Evolutionary conservation across 306 rosid species (phyloP).

Genomic region (Castanea sativa): DNA sequence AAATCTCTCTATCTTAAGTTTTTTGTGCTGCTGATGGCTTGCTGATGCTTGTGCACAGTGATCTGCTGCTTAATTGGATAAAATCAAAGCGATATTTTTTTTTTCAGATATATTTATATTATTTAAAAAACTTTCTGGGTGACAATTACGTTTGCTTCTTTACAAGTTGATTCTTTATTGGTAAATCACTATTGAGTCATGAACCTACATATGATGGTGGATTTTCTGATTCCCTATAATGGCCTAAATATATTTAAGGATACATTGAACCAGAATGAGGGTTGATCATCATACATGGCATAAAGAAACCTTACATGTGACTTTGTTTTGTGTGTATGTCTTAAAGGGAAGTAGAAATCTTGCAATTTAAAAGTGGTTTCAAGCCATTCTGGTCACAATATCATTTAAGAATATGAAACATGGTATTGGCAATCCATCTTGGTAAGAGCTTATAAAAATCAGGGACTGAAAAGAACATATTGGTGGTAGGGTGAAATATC

Average conservation of each 20-base stretch:
- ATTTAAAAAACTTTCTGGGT: not conserved
- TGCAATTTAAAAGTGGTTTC: not conserved
- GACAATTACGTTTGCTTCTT: not conserved
- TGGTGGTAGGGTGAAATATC: no score
- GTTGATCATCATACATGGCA: not conserved
- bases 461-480: no score
- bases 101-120: not conserved
- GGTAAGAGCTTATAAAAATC: no score
- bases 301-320: not conserved
- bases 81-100: not conserved
- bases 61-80: not conserved
- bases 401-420: no score
- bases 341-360: not conserved
- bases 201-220: not conserved
- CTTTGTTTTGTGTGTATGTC: no score
- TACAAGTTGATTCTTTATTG: not conserved
- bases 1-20: constrained; percentile 4
- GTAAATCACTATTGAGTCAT: not conserved
- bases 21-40: not conserved
- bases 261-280: not conserved
- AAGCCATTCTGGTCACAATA: not conserved
- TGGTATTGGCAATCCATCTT: no score
- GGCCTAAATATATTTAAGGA: not conserved
- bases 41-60: not conserved
- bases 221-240: not conserved